Conservation (phyloP, 257 asterid species). For the Apocynum venetum region DNA sequence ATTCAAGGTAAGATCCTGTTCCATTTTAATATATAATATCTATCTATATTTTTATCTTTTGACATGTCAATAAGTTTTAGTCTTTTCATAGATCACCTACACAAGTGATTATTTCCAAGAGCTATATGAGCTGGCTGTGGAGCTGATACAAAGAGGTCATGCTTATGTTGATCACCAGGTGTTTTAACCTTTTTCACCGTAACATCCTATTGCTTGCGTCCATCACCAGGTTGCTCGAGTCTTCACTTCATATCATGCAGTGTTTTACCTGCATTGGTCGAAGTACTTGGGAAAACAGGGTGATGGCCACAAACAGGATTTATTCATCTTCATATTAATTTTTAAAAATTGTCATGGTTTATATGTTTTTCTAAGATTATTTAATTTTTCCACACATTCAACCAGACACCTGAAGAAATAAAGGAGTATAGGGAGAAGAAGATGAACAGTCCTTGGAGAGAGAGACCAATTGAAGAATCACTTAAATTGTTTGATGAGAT, state of each 20-base stretch:
- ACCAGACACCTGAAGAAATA: constrained; percentile 86
- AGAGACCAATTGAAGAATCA: constrained; percentile 80
- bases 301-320: neutral
- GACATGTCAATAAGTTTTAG: constrained; percentile 16
- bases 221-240: neutral
- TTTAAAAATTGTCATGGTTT: neutral
- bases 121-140: constrained; percentile 83
- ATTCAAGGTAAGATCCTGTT: constrained; percentile 52
- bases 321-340: neutral
- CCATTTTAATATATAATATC: neutral
- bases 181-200: neutral
- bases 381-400: neutral
- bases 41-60: neutral
- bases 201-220: neutral
- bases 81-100: constrained; percentile 63
- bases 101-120: constrained; percentile 93
- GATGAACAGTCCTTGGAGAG: constrained; percentile 97
- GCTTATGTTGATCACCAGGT: constrained; percentile 99
- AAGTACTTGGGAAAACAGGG: neutral
- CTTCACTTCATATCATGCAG: neutral
- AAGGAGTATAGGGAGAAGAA: constrained; percentile 85
- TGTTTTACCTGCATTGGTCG: too few relatives aligned
- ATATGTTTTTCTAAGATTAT: neutral
- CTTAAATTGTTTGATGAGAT: constrained; percentile 75
- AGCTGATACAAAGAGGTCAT: constrained; percentile 73